Percentiles rank a stretch among this genome's conserved stretches.
These are phyloP conservation scores for Penicillium sp. DNA, from an alignment of 2,329 filamentous ascomycete species.

Conservation along the genomic window DNA sequence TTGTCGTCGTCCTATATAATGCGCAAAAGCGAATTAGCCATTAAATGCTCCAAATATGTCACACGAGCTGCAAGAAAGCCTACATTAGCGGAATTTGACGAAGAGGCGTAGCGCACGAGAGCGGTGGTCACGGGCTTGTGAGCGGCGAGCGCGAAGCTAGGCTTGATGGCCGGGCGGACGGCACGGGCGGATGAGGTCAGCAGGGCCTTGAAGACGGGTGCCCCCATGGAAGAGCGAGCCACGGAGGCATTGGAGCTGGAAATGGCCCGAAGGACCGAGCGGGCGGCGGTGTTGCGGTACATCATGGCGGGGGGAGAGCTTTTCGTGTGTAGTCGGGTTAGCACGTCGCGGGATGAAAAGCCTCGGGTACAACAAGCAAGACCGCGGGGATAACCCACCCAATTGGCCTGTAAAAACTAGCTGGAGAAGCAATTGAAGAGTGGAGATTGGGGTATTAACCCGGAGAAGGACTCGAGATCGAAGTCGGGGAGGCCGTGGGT, in stretches of 20 bases:
- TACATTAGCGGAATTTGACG: conserved; percentile 48
- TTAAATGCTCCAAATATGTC: conserved; percentile 39
- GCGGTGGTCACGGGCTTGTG: conserved; percentile 46
- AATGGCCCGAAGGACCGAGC: conserved; percentile 44
- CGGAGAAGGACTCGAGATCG: conserved; percentile 27
- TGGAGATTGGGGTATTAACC: conserved; percentile 32
- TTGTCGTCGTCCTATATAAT: conserved; percentile 26
- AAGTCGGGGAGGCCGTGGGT: conserved; percentile 35
- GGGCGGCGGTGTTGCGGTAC: conserved; percentile 43
- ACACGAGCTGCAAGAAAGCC: conserved; percentile 2
- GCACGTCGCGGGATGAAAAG: conserved; percentile 27
- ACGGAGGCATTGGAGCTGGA: conserved; percentile 43
- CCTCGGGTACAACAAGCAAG: conserved; percentile 28
- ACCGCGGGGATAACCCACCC: conserved; percentile 22
- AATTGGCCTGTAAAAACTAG: conserved; percentile 31
- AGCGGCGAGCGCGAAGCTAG: conserved; percentile 42
- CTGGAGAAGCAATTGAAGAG: conserved; percentile 20
- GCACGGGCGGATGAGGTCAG: conserved; percentile 43
- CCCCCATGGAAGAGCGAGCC: conserved; percentile 39
- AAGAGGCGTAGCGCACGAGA: conserved; percentile 48
- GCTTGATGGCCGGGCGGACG: conserved; percentile 33
- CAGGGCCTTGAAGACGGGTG: conserved; percentile 43
- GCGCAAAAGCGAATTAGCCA: conserved; percentile 44
- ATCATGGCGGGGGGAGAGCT: conserved; percentile 42
- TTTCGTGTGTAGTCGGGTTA: conserved; percentile 31